A percentile compares a stretch with the other conserved stretches of the same genome.
These are phyloP conservation scores for Ploettnerulaceae sp. DNA, from an alignment of 2,329 filamentous ascomycete genomes.

Conservation along the genomic window DNA sequence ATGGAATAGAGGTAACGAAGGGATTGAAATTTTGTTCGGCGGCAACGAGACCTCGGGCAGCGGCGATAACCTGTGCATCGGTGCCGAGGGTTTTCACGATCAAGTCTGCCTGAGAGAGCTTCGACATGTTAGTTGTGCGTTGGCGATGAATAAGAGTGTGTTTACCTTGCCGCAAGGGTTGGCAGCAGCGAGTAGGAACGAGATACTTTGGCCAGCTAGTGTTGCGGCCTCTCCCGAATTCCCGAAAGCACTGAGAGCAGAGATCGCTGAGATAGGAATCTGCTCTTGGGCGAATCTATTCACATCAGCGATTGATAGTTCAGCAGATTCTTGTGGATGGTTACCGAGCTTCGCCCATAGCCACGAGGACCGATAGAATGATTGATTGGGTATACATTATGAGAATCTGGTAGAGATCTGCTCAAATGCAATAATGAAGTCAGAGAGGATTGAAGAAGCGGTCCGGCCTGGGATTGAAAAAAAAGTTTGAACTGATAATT, in stretches of 20 bases:
- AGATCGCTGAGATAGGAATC: constrained; percentile 48
- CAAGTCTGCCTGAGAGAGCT: constrained; percentile 56
- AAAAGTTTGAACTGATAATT: constrained; percentile 10
- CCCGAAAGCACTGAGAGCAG: constrained; percentile 49
- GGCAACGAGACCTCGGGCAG: constrained; percentile 58
- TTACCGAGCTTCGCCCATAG: constrained; percentile 31
- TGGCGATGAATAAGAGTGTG: not conserved
- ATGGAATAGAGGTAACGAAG: constrained; percentile 53
- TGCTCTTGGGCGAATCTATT: constrained; percentile 59
- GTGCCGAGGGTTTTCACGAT: constrained; percentile 57
- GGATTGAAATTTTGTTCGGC: constrained; percentile 72
- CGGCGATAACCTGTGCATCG: constrained; percentile 53
- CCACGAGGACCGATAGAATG: constrained; percentile 22
- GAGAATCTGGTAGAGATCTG: constrained; percentile 1
- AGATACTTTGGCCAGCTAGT: constrained; percentile 56
- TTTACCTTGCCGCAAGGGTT: constrained; percentile 60
- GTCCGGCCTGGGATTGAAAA: constrained; percentile 25
- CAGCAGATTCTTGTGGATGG: not conserved
- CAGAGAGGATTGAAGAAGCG: constrained; percentile 13
- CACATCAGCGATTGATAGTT: not conserved
- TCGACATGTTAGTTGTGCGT: constrained; percentile 4
- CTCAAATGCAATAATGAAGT: constrained; percentile 3
- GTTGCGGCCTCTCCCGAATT: constrained; percentile 28
- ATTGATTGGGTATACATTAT: constrained; percentile 27
- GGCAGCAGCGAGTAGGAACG: constrained; percentile 57